Evolutionary conservation across 805 yeast species (phyloP).

Genomic region (Candida xiaguanensis): DNA sequence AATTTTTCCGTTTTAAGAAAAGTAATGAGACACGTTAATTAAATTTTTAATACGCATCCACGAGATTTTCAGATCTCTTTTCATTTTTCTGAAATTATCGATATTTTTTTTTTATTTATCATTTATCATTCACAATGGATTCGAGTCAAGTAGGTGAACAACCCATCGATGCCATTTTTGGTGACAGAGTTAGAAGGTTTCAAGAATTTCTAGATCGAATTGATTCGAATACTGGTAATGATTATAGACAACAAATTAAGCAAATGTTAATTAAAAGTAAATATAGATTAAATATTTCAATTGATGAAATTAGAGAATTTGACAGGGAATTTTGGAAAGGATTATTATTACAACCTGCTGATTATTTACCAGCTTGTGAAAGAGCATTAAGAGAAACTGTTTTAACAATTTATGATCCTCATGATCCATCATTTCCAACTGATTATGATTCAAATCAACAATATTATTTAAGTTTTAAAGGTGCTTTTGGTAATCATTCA

Average conservation of each 20-base stretch:
- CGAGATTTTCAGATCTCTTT: too few relatives aligned
- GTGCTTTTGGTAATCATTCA: conserved; percentile 86
- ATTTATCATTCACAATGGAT: conserved; percentile 5
- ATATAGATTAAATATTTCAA: conserved; percentile 65
- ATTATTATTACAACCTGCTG: conserved; percentile 71
- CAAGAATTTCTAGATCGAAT: conserved; percentile 75
- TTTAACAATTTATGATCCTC: conserved; percentile 64
- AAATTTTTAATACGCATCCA: conserved; percentile 1
- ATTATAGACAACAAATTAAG: conserved; percentile 67
- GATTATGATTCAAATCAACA: conserved; percentile 58
- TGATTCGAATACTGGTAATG: conserved; percentile 44
- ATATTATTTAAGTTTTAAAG: conserved; percentile 77
- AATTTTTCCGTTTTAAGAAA: conserved; percentile 21
- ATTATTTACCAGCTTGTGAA: conserved; percentile 84
- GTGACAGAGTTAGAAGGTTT: conserved; percentile 83
- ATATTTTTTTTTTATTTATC: neutral
- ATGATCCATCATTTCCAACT: conserved; percentile 44
- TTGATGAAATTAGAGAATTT: conserved; percentile 86
- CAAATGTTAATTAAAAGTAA: conserved; percentile 66
- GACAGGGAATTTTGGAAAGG: conserved; percentile 79
- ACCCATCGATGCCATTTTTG: conserved; percentile 49
- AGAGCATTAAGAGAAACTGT: conserved; percentile 81
- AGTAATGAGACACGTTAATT: conserved; percentile 24
- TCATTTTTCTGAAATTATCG: too few relatives aligned
- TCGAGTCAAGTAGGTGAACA: conserved; percentile 19